phyloP scores from a whole-genome alignment of 768 basidiomycete species.

The Boletellus emodensis region DNA sequence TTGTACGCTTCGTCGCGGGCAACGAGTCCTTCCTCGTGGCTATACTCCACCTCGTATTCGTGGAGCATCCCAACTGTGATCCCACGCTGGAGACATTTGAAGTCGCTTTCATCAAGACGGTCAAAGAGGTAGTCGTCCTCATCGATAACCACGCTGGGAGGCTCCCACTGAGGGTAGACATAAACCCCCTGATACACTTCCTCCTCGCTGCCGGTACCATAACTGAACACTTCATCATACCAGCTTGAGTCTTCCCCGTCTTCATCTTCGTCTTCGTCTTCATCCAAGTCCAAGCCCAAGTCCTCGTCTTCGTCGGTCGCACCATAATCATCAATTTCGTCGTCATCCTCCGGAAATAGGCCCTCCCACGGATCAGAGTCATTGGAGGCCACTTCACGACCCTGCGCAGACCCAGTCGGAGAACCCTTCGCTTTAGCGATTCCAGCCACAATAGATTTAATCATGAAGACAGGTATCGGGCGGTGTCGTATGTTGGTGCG shows the following conservation, averaged over 20 bases:
- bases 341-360: constrained; percentile 51
- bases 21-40: constrained; percentile 50
- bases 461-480: constrained; percentile 65
- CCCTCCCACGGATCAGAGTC: constrained; percentile 69
- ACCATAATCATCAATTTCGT: constrained; percentile 37
- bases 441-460: constrained; percentile 54
- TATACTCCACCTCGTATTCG: constrained; percentile 51
- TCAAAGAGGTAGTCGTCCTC: constrained; percentile 35
- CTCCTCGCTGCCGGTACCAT: constrained; percentile 33
- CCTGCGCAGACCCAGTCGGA: constrained; percentile 14
- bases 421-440: constrained; percentile 43
- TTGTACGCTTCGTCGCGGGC: constrained; percentile 41
- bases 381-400: constrained; percentile 30
- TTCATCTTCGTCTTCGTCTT: constrained; percentile 28
- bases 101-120: constrained; percentile 31
- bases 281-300: neutral
- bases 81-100: constrained; percentile 53
- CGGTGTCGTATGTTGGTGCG: constrained; percentile 52
- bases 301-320: constrained; percentile 24
- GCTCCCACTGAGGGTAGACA: constrained; percentile 53
- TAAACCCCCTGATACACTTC: constrained; percentile 40
- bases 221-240: constrained; percentile 34
- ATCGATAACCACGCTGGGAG: constrained; percentile 41
- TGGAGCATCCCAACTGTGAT: constrained; percentile 57
- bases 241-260: constrained; percentile 27